phyloP scores from a whole-genome alignment of 371 early-diverging fungal species.

The Mortierella sp. region DNA sequence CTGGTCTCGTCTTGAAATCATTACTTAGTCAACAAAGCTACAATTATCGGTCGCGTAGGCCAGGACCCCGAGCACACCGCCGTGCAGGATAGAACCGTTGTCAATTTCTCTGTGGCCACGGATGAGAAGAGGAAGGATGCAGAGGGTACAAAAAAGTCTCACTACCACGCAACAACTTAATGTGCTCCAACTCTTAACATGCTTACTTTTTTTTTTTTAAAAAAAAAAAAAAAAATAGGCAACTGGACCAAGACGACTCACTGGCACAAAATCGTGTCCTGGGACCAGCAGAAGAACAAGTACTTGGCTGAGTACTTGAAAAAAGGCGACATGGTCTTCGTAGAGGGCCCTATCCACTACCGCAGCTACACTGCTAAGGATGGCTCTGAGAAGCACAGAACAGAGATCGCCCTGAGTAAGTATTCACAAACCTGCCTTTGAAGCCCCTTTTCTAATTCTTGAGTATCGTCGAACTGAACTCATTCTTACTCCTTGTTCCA shows the following conservation, averaged over 20 bases:
- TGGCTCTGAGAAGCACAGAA: constrained; percentile 63
- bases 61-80: constrained; percentile 59
- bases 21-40: constrained; percentile 62
- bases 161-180: not conserved
- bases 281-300: constrained; percentile 57
- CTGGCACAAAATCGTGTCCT: constrained; percentile 68
- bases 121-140: constrained; percentile 64
- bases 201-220: too few species aligned
- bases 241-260: constrained; percentile 68
- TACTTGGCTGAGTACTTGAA: constrained; percentile 62
- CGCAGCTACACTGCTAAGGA: constrained; percentile 71
- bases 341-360: constrained; percentile 73
- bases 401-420: constrained; percentile 61
- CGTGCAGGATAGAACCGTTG: constrained; percentile 54
- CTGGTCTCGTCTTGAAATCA: not conserved
- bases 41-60: constrained; percentile 67
- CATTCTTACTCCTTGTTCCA: too few species aligned
- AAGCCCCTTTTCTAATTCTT: too few species aligned
- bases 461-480: too few species aligned
- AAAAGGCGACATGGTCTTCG: constrained; percentile 73
- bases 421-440: not conserved
- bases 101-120: constrained; percentile 71
- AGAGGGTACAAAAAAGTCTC: constrained; percentile 57
- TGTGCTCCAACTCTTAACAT: too few species aligned
- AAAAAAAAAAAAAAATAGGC: constrained; percentile 58